Percentiles rank a stretch among this genome's conserved stretches.
Conservation (phyloP, 108 stramenopile genomes). For the Skeletonema menzelii region DNA sequence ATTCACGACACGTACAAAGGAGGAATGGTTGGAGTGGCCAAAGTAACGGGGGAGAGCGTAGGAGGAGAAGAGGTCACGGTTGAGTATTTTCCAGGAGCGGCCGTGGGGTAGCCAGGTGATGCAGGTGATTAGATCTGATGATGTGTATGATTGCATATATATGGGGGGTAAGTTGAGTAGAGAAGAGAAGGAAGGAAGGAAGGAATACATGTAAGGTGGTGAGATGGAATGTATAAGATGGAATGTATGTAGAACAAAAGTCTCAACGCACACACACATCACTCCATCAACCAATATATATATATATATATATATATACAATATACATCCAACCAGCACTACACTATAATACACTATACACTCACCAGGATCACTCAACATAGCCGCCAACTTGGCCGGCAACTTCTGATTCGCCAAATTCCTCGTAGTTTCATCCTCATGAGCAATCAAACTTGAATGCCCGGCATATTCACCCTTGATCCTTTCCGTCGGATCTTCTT, state of each 20-base stretch:
- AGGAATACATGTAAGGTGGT: too few relatives aligned
- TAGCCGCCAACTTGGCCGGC: constrained; percentile 7
- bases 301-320: not conserved
- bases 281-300: too few relatives aligned
- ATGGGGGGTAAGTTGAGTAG: not conserved
- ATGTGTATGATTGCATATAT: not conserved
- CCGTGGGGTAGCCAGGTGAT: constrained; percentile 86
- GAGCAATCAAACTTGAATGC: not conserved
- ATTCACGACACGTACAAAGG: constrained; percentile 87
- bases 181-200: not conserved
- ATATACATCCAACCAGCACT: not conserved
- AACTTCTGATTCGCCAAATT: not conserved
- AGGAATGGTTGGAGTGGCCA: constrained; percentile 84
- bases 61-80: constrained; percentile 80
- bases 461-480: not conserved
- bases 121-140: constrained; percentile 29
- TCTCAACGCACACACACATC: too few relatives aligned
- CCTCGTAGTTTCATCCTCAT: not conserved
- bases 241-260: too few relatives aligned
- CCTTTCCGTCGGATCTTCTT: not conserved
- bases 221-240: too few relatives aligned
- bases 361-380: constrained; percentile 9
- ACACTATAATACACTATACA: too few relatives aligned
- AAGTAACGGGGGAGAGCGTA: constrained; percentile 90
- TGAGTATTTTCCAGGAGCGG: constrained; percentile 78